Percentiles rank a stretch among this genome's conserved stretches.
Conservation (phyloP, 1,139 yeast species). For the Candida mesenterica region DNA sequence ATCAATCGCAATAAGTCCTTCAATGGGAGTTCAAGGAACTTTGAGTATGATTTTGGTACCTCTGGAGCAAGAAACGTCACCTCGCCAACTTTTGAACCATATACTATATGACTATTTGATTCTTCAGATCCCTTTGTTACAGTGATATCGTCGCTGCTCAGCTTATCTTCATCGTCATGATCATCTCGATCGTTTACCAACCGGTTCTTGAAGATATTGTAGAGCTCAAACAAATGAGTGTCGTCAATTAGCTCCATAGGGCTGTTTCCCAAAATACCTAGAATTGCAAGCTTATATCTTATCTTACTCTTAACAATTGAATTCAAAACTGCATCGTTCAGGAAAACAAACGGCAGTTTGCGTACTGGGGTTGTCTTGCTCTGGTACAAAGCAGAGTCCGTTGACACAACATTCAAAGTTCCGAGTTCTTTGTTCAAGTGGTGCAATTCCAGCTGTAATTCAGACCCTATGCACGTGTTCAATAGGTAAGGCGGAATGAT, state of each 20-base stretch:
- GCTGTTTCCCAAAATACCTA: constrained; percentile 38
- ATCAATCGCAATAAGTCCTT: constrained; percentile 26
- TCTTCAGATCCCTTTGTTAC: constrained; percentile 1
- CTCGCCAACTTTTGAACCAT: constrained; percentile 24
- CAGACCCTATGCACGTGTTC: constrained; percentile 37
- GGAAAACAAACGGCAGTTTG: constrained; percentile 21
- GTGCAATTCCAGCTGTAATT: constrained; percentile 27
- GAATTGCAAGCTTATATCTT: constrained; percentile 33
- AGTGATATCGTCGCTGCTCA: not conserved
- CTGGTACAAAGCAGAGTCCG: constrained; percentile 25
- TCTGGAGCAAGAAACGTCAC: constrained; percentile 13
- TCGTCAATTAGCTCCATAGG: constrained; percentile 30
- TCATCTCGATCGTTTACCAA: constrained; percentile 19
- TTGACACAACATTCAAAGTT: constrained; percentile 26
- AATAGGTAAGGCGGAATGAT: constrained; percentile 47
- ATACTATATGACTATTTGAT: constrained; percentile 1
- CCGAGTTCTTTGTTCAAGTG: constrained; percentile 27
- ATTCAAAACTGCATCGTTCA: constrained; percentile 32
- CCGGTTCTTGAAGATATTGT: constrained; percentile 31
- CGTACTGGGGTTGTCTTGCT: constrained; percentile 13
- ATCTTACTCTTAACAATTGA: constrained; percentile 36
- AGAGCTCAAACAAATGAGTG: constrained; percentile 34
- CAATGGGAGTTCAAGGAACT: constrained; percentile 24
- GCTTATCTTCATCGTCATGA: constrained; percentile 14
- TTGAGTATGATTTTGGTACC: constrained; percentile 21